Evolutionary conservation across 2,329 filamentous ascomycete species (phyloP).

Genomic region (Monilinia laxa): DNA sequence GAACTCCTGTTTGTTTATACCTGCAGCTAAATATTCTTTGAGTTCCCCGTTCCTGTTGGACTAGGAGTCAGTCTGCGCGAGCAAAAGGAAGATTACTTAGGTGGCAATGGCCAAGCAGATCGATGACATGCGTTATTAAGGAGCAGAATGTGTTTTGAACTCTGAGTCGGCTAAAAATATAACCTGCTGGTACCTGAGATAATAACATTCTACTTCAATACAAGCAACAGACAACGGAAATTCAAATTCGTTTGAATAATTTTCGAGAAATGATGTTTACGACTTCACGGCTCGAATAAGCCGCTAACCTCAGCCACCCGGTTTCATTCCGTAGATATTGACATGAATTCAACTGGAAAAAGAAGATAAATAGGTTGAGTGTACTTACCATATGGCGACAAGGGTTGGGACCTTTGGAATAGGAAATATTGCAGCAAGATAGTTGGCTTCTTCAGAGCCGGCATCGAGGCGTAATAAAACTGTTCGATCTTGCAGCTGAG

Average conservation of each 20-base stretch:
- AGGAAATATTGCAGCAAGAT: slow-evolving; percentile 78
- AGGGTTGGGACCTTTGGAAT: slow-evolving; percentile 76
- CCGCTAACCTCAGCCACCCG: not conserved
- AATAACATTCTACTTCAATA: not conserved
- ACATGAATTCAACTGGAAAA: not conserved
- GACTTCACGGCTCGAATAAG: not conserved
- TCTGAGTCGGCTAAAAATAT: not conserved
- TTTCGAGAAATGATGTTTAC: not conserved
- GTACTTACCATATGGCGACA: slow-evolving; percentile 69
- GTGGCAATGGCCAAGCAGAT: not conserved
- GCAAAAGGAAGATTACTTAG: not conserved
- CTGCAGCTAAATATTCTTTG: slow-evolving; percentile 71
- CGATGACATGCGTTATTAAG: too few species aligned
- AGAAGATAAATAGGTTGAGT: slow-evolving; percentile 1
- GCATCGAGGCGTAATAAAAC: slow-evolving; percentile 69
- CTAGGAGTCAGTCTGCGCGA: not conserved
- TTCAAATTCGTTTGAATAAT: not conserved
- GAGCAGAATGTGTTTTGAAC: not conserved
- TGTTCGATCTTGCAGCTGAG: slow-evolving; percentile 59
- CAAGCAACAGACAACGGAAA: not conserved
- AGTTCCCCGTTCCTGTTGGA: slow-evolving; percentile 65
- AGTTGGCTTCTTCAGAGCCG: slow-evolving; percentile 77
- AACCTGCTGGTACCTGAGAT: not conserved
- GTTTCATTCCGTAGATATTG: not conserved
- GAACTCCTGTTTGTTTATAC: slow-evolving; percentile 65